Evolutionary conservation across 2,329 filamentous ascomycete genomes (phyloP), one percentile per base, ranked within the genome.

Genomic region (Eutypella sp.): DNA sequence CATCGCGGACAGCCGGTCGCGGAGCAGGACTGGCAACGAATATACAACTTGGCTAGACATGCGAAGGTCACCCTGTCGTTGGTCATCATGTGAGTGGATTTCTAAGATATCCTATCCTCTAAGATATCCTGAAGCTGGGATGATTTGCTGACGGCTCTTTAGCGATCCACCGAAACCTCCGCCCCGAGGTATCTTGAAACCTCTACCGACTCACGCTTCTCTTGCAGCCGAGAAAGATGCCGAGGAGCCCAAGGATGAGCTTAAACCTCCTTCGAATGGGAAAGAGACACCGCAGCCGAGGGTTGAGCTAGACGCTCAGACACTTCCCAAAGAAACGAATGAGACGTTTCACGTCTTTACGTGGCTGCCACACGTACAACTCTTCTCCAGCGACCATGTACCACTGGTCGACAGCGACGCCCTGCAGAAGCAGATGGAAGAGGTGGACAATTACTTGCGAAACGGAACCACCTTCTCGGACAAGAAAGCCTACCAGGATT

Each of bases 11-110:
- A 60, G 37, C 42, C 53, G 2, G 41, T 69, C 2, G 57, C 54
- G 25, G 25, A 3, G 52, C 58, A 3, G 55, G 52, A 20, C 67
- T 60, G 66, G 56, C 56, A 2, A 65, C 51, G 33, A 51, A 67
- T 1, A 46, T 67, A 6, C 58, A 55, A 29, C 25, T 29, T 29
- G 25, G 25, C 25, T 29, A 29, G 25, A 29, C 25, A 29, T 29
- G 25, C 25, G 25, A 29, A 29, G 13, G 25, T 29, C 7, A 29
- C 25, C 25, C 25, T 29, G 25, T 29, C 25, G 13, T 29, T 29
- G 25, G 13, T 13, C 25, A 29, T 29, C 25, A 29, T 29, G 25
- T 29, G 25, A 29, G 25, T 29, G 13, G 25, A 29, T 7, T 29
- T 29, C 25, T n/a, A n/a, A n/a, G n/a, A n/a, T n/a, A n/a, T n/a